Percentiles rank a stretch among this genome's conserved stretches.
These are phyloP conservation scores for Mortierella antarctica DNA, from an alignment of 192 early-diverging fungal genomes.

Conservation along the genomic window DNA sequence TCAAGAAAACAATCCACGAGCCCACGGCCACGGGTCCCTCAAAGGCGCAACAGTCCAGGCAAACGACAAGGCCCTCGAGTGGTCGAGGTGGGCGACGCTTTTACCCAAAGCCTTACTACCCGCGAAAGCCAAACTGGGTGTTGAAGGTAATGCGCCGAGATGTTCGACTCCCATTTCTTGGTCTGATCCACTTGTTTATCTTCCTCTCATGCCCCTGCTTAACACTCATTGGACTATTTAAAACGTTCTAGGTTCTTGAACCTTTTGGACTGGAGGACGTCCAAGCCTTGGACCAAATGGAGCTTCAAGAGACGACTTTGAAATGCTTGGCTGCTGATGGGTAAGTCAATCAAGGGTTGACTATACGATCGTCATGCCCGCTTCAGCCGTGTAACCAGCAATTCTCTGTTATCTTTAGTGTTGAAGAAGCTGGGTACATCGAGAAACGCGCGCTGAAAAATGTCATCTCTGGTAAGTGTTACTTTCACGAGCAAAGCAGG, in stretches of 20 bases:
- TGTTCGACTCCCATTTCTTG: too few species aligned
- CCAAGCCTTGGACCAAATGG: conserved; percentile 2
- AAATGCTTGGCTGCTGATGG: conserved; percentile 14
- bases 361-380: not conserved
- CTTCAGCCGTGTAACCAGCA: not conserved
- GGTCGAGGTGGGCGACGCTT: too few species aligned
- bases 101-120: too few species aligned
- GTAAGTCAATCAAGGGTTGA: conserved; percentile 7
- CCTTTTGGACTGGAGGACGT: conserved; percentile 11
- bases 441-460: conserved; percentile 10
- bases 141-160: too few species aligned
- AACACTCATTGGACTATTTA: too few species aligned
- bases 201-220: too few species aligned
- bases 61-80: too few species aligned
- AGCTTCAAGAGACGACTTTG: conserved; percentile 19
- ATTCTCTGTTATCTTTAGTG: not conserved
- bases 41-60: too few species aligned
- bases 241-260: conserved; percentile 15
- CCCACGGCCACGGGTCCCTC: too few species aligned
- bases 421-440: conserved; percentile 4
- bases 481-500: not conserved
- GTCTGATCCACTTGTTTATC: too few species aligned
- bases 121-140: too few species aligned
- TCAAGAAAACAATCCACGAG: too few species aligned
- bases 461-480: conserved; percentile 1